These are phyloP conservation scores for Pisolithus thermaeus DNA, from an alignment of 1,284 basidiomycete species.

Conservation along the genomic window DNA sequence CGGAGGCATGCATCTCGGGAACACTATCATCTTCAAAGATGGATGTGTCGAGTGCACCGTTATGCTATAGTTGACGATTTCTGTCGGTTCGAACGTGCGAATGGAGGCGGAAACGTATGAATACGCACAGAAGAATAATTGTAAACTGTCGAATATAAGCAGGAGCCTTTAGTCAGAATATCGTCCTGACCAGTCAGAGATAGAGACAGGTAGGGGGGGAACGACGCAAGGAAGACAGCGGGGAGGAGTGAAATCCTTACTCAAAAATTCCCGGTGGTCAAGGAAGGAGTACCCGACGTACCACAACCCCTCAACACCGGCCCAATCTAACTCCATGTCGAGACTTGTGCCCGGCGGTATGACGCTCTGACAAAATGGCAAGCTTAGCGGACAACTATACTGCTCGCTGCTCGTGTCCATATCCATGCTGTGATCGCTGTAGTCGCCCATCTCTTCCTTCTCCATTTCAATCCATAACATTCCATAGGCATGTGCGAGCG, in stretches of 20 bases:
- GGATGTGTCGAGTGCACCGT: constrained; percentile 33
- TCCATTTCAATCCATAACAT: constrained; percentile 43
- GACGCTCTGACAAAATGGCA: constrained; percentile 49
- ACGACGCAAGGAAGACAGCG: neutral
- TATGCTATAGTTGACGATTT: constrained; percentile 13
- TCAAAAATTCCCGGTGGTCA: constrained; percentile 57
- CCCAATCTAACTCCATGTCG: constrained; percentile 51
- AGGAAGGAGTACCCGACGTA: constrained; percentile 58
- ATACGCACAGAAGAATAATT: constrained; percentile 40
- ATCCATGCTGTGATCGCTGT: neutral
- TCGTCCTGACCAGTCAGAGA: too few species aligned
- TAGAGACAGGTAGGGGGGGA: neutral
- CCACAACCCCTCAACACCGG: constrained; percentile 56
- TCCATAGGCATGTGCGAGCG: constrained; percentile 51
- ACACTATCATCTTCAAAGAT: constrained; percentile 48
- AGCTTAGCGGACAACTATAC: constrained; percentile 39
- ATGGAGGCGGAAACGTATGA: neutral
- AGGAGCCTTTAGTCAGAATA: constrained; percentile 7
- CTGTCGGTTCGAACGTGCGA: constrained; percentile 1
- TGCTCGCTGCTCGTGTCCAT: neutral
- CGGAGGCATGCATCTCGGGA: constrained; percentile 44
- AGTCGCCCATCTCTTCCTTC: constrained; percentile 14
- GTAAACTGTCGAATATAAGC: constrained; percentile 34
- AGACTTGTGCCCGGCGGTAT: constrained; percentile 35
- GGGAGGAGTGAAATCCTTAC: constrained; percentile 33